phyloP scores from a whole-genome alignment of 768 basidiomycete genomes.

The Suillus paluster region DNA sequence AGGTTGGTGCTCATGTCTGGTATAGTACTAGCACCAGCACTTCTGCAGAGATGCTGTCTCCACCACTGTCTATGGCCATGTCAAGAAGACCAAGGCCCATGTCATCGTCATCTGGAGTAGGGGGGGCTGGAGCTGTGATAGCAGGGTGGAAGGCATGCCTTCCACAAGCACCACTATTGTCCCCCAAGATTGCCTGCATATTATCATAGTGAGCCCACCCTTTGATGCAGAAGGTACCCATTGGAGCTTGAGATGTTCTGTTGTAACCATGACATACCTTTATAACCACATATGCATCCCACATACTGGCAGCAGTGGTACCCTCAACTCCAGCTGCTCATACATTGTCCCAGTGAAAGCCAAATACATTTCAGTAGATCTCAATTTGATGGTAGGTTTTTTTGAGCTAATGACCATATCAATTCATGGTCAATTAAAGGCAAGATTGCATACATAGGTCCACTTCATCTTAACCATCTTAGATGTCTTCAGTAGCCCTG shows the following conservation, averaged over 20 bases:
- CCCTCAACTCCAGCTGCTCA: neutral
- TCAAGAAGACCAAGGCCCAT: neutral
- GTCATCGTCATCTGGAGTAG: neutral
- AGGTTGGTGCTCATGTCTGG: too few relatives aligned
- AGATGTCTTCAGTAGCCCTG: neutral
- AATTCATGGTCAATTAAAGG: neutral
- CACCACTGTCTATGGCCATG: neutral
- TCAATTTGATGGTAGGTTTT: neutral
- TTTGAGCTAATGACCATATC: neutral
- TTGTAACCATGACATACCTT: conserved; percentile 1
- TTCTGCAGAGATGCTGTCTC: too few relatives aligned
- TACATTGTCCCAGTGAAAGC: neutral
- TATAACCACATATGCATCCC: neutral
- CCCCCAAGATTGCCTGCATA: neutral
- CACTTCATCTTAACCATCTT: neutral
- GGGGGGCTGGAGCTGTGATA: neutral
- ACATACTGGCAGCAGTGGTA: neutral
- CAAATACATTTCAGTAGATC: neutral
- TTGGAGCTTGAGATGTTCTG: too few relatives aligned
- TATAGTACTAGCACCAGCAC: neutral
- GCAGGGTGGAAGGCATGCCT: too few relatives aligned
- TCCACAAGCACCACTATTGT: neutral
- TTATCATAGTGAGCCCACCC: neutral
- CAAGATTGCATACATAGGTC: neutral
- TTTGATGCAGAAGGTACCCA: neutral